Conservation (phyloP, 441 rosid species). For the Erodium chrysanthum region DNA sequence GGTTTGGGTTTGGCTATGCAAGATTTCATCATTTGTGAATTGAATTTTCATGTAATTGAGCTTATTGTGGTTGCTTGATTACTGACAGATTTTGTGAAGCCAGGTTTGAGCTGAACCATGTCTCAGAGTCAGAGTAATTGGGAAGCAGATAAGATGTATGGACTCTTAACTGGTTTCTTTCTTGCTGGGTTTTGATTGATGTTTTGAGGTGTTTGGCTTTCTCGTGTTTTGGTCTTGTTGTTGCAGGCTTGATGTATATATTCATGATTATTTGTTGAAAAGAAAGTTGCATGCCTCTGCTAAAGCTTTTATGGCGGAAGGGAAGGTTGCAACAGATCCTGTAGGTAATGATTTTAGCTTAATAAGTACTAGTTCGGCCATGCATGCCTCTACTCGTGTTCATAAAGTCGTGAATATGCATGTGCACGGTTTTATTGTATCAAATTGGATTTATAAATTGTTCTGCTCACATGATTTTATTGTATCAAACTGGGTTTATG, state of each 20-base stretch:
- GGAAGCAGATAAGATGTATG: conserved; percentile 39
- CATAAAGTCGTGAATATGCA: too few relatives aligned
- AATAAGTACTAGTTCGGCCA: not conserved
- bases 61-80: too few relatives aligned
- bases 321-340: conserved; percentile 68
- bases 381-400: not conserved
- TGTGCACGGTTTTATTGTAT: too few relatives aligned
- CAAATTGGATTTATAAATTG: not conserved
- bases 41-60: too few relatives aligned
- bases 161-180: not conserved
- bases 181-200: not conserved
- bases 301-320: conserved; percentile 60
- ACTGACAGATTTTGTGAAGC: too few relatives aligned
- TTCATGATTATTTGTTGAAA: conserved; percentile 62
- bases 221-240: not conserved
- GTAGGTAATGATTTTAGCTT: conserved; percentile 40
- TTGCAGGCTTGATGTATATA: conserved; percentile 64
- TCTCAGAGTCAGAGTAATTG: too few relatives aligned
- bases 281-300: conserved; percentile 59
- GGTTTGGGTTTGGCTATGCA: too few relatives aligned
- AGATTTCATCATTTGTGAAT: too few relatives aligned
- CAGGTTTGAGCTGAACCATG: too few relatives aligned
- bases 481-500: not conserved
- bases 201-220: not conserved
- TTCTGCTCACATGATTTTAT: not conserved